Conservation (phyloP, 345 rosid genomes). For the Camelina neglecta region DNA sequence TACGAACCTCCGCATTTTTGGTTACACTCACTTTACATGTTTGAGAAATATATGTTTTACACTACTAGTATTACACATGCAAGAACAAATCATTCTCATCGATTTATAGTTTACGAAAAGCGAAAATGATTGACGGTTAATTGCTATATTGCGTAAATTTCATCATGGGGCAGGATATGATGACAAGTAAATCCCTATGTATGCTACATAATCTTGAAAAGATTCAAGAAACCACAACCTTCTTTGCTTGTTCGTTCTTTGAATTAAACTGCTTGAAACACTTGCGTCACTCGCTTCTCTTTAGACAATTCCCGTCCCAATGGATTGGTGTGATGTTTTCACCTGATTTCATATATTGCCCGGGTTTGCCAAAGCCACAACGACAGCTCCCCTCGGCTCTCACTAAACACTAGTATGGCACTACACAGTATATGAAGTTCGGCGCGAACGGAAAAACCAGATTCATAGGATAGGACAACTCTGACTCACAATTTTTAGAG, state of each 20-base stretch:
- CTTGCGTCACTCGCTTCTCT: not conserved
- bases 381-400: not conserved
- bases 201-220: not conserved
- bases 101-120: not conserved
- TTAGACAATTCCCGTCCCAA: not conserved
- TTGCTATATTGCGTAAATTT: no score
- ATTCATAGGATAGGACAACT: no score
- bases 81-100: not conserved
- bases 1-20: not conserved
- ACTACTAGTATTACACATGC: not conserved
- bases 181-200: not conserved
- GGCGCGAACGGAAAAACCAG: not conserved
- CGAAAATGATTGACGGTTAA: not conserved
- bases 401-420: not conserved
- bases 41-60: not conserved
- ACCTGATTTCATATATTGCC: not conserved
- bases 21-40: slow-evolving; percentile 24
- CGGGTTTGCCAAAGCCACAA: not conserved
- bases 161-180: no score
- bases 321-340: not conserved
- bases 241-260: not conserved
- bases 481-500: no score
- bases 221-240: not conserved
- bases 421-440: not conserved
- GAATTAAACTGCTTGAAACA: not conserved